These are phyloP conservation scores for Kluyveromyces sp. DNA, from an alignment of 1,139 yeast genomes.

Conservation along the genomic window DNA sequence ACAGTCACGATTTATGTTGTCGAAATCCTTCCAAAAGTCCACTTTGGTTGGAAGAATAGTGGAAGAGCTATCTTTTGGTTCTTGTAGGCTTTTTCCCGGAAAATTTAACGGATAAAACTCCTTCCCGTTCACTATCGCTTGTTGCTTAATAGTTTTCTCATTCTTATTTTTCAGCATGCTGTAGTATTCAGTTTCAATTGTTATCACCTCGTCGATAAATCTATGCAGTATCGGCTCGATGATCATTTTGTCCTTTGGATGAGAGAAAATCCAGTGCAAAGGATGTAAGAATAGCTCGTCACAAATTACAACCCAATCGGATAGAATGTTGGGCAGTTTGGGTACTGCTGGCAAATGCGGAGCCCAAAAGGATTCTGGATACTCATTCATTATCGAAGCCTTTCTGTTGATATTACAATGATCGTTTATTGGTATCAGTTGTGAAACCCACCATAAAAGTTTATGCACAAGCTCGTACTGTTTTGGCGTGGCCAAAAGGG, in stretches of 20 bases:
- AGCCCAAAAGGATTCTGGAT: conserved; percentile 13
- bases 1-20: conserved; percentile 5
- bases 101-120: conserved; percentile 16
- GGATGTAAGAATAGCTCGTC: conserved; percentile 22
- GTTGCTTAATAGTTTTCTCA: conserved; percentile 12
- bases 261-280: conserved; percentile 19
- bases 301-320: conserved; percentile 21
- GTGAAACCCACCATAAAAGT: conserved; percentile 26
- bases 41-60: conserved; percentile 15
- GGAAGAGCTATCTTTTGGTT: conserved; percentile 17
- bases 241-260: conserved; percentile 16
- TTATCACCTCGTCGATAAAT: conserved; percentile 24
- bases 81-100: conserved; percentile 7
- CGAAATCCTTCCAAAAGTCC: conserved; percentile 16
- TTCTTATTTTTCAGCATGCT: conserved; percentile 14
- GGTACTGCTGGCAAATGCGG: conserved; percentile 8
- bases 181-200: conserved; percentile 25
- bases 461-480: conserved; percentile 24
- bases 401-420: conserved; percentile 30
- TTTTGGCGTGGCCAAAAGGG: conserved; percentile 21
- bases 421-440: conserved; percentile 26
- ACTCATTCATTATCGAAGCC: conserved; percentile 17
- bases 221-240: conserved; percentile 21
- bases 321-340: conserved; percentile 12
- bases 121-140: conserved; percentile 16